Percentiles rank a stretch among this genome's conserved stretches.
These are phyloP conservation scores for Helotiales sp. DNA, from an alignment of 2,329 filamentous ascomycete genomes.

Conservation along the genomic window DNA sequence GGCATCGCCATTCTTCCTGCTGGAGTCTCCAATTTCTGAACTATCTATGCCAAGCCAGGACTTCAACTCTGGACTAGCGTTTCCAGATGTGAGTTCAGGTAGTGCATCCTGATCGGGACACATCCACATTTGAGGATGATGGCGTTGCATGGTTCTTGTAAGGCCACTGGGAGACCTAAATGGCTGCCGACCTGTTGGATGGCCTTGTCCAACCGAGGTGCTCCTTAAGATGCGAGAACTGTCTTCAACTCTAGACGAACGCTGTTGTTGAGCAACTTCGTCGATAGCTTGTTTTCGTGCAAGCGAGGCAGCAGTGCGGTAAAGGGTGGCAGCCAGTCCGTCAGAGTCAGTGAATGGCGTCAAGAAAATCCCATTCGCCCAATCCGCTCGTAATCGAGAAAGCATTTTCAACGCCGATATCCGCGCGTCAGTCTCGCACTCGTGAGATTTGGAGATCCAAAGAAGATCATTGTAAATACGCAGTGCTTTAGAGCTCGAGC, in stretches of 20 bases:
- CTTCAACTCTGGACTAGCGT: slow-evolving; percentile 41
- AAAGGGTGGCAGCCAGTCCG: slow-evolving; percentile 73
- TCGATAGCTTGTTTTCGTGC: slow-evolving; percentile 48
- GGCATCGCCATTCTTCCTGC: neutral
- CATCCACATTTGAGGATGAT: slow-evolving; percentile 60
- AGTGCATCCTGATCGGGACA: slow-evolving; percentile 61
- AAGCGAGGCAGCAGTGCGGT: slow-evolving; percentile 62
- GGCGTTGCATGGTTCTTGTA: slow-evolving; percentile 42
- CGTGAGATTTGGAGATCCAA: slow-evolving; percentile 62
- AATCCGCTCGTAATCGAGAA: slow-evolving; percentile 83
- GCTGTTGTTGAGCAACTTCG: slow-evolving; percentile 48
- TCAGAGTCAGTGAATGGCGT: slow-evolving; percentile 73
- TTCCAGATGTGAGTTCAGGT: slow-evolving; percentile 49
- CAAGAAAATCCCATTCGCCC: slow-evolving; percentile 76
- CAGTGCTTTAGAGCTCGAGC: slow-evolving; percentile 66
- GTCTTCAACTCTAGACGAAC: slow-evolving; percentile 46
- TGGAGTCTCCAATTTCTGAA: neutral
- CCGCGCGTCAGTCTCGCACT: slow-evolving; percentile 70
- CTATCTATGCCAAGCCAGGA: slow-evolving; percentile 32
- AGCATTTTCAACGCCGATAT: slow-evolving; percentile 78
- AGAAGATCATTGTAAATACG: slow-evolving; percentile 67
- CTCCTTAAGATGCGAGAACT: slow-evolving; percentile 40
- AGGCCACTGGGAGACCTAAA: slow-evolving; percentile 40
- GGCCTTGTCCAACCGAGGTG: slow-evolving; percentile 39
- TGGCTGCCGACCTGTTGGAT: slow-evolving; percentile 45